These are phyloP conservation scores for Sporisorium iseilematis-ciliati DNA, from an alignment of 1,284 basidiomycete genomes.

Conservation along the genomic window DNA sequence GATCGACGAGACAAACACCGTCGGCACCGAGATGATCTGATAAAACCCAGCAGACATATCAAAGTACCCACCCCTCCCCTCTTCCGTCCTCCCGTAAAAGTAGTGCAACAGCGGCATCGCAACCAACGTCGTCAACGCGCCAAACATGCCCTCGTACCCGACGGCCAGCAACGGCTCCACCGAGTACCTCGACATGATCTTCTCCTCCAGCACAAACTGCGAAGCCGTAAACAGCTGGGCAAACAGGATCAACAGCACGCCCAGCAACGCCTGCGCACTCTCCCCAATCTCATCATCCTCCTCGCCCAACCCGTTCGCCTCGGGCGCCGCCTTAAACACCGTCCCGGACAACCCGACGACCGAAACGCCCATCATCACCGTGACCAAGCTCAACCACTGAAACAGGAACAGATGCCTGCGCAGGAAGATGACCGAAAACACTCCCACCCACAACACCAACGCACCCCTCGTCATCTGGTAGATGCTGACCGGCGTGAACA, in stretches of 20 bases:
- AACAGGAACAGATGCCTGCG: conserved; percentile 70
- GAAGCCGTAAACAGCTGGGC: conserved; percentile 95
- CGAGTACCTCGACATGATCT: conserved; percentile 85
- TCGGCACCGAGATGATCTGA: conserved; percentile 84
- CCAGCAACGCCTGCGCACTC: conserved; percentile 69
- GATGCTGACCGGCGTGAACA: conserved; percentile 95
- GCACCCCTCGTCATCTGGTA: conserved; percentile 97
- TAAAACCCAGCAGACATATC: conserved; percentile 89
- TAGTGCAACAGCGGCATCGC: conserved; percentile 79
- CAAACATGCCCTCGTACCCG: conserved; percentile 93
- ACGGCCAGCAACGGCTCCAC: conserved; percentile 93
- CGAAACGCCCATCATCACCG: conserved; percentile 89
- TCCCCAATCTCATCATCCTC: conserved; percentile 58
- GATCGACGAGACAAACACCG: conserved; percentile 82
- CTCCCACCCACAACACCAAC: conserved; percentile 94
- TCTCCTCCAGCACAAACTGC: conserved; percentile 88
- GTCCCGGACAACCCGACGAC: conserved; percentile 89
- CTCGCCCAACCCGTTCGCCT: conserved; percentile 27
- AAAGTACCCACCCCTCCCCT: conserved; percentile 82
- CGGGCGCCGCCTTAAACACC: conserved; percentile 42
- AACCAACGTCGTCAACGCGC: conserved; percentile 80
- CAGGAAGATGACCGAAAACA: conserved; percentile 92
- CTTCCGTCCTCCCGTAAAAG: conserved; percentile 72
- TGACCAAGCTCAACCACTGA: conserved; percentile 86
- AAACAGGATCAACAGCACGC: conserved; percentile 90